Percentiles rank a stretch among this genome's conserved stretches.
Conservation (phyloP, 2,329 filamentous ascomycete species). For the Pyricularia sp. region DNA sequence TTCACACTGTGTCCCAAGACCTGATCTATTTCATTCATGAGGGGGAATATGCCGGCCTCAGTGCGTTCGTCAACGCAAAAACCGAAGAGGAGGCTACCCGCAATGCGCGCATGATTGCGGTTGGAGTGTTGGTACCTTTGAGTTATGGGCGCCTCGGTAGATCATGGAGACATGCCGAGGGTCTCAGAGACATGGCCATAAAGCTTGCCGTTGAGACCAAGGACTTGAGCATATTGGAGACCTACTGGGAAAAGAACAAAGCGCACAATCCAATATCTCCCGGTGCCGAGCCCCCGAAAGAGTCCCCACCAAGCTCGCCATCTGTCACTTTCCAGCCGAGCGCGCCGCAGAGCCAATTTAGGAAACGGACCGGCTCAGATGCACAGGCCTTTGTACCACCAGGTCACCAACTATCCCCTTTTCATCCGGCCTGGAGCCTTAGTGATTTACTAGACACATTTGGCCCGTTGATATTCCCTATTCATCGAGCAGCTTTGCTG, state of each 20-base stretch:
- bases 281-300: conserved; percentile 22
- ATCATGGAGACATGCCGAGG: conserved; percentile 76
- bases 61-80: conserved; percentile 77
- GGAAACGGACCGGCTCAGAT: conserved; percentile 49
- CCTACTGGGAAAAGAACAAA: conserved; percentile 63
- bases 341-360: conserved; percentile 29
- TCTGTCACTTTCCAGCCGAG: conserved; percentile 29
- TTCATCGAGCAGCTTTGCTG: conserved; percentile 75
- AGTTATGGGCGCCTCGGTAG: conserved; percentile 76
- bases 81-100: conserved; percentile 65
- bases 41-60: conserved; percentile 67
- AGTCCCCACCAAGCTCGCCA: conserved; percentile 40
- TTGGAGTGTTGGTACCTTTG: conserved; percentile 76
- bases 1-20: conserved; percentile 80
- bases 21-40: conserved; percentile 89
- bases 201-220: conserved; percentile 52
- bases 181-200: conserved; percentile 60
- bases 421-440: conserved; percentile 80
- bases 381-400: conserved; percentile 43
- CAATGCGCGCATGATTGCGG: conserved; percentile 84
- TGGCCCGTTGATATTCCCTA: conserved; percentile 81
- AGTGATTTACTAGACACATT: conserved; percentile 66
- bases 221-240: conserved; percentile 51
- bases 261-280: conserved; percentile 20
- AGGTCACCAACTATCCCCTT: conserved; percentile 56